Percentiles rank a stretch among this genome's conserved stretches.
Conservation (phyloP, 1,284 basidiomycete species). For the Tilletia setariae region DNA sequence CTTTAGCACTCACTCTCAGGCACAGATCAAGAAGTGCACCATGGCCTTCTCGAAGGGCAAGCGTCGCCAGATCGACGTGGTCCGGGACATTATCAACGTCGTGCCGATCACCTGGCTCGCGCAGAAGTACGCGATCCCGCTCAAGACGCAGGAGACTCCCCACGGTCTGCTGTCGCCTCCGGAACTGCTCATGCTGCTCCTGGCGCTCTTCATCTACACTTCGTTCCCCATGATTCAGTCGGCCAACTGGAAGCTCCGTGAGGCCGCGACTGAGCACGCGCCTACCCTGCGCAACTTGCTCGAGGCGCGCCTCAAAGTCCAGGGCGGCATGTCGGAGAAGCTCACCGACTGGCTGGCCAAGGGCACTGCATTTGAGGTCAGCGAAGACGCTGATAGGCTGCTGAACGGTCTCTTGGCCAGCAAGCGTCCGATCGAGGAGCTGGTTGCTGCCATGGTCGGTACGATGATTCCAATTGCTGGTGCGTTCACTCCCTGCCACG, state of each 20-base stretch:
- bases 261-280: conserved; percentile 17
- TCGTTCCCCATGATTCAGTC: conserved; percentile 62
- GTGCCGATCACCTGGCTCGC: conserved; percentile 64
- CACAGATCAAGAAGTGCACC: conserved; percentile 62
- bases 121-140: conserved; percentile 57
- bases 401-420: conserved; percentile 19
- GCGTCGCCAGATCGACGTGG: conserved; percentile 65
- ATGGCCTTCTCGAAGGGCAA: conserved; percentile 62
- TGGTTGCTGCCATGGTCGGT: conserved; percentile 21
- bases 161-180: conserved; percentile 62
- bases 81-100: conserved; percentile 67
- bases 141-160: conserved; percentile 64
- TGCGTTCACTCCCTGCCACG: too few relatives aligned
- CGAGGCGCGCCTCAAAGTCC: conserved; percentile 21
- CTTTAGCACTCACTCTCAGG: conserved; percentile 59
- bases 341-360: conserved; percentile 25
- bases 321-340: conserved; percentile 23
- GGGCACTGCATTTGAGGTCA: conserved; percentile 25
- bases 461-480: conserved; percentile 26
- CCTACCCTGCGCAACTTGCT: conserved; percentile 19
- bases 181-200: conserved; percentile 20
- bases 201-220: conserved; percentile 24
- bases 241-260: conserved; percentile 24
- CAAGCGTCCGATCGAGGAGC: conserved; percentile 14
- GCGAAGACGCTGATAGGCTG: conserved; percentile 21